phyloP scores from a whole-genome alignment of 495 filamentous ascomycete genomes.

The Penicillium desertorum region DNA sequence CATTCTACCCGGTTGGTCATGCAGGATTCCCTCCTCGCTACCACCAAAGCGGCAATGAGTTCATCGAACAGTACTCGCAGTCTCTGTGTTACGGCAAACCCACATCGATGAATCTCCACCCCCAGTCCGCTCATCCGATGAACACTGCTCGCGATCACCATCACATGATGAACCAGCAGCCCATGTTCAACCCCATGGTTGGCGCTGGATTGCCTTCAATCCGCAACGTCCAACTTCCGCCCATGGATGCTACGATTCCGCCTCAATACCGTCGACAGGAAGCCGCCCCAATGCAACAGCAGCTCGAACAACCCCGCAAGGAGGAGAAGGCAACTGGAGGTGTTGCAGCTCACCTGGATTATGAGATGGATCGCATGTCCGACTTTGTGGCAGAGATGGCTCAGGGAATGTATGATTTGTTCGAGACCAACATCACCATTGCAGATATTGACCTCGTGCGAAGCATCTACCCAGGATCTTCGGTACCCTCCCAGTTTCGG shows the following conservation, averaged over 20 bases:
- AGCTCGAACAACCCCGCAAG: constrained; percentile 46
- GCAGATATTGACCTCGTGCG: constrained; percentile 73
- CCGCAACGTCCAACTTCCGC: constrained; percentile 46
- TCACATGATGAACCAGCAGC: constrained; percentile 33
- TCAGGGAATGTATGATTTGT: constrained; percentile 71
- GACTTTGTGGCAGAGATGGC: constrained; percentile 97
- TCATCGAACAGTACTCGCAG: constrained; percentile 53
- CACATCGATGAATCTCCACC: constrained; percentile 41
- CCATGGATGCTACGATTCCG: constrained; percentile 44
- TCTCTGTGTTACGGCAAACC: constrained; percentile 44
- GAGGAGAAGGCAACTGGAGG: constrained; percentile 69
- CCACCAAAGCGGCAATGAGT: constrained; percentile 49
- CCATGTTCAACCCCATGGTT: constrained; percentile 42
- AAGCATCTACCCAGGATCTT: constrained; percentile 68
- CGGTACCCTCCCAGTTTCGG: constrained; percentile 75
- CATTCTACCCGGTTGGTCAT: constrained; percentile 43
- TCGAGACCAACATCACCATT: constrained; percentile 59
- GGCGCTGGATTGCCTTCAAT: constrained; percentile 41
- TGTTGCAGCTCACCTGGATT: constrained; percentile 94
- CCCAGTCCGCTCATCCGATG: constrained; percentile 32
- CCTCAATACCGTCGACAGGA: constrained; percentile 49
- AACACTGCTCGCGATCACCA: constrained; percentile 38
- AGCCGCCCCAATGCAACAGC: constrained; percentile 32
- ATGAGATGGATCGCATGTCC: constrained; percentile 97
- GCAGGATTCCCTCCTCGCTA: constrained; percentile 48